These are phyloP conservation scores for Oryza longistaminata DNA, from an alignment of 176 grass and related monocot species.

Conservation along the genomic window DNA sequence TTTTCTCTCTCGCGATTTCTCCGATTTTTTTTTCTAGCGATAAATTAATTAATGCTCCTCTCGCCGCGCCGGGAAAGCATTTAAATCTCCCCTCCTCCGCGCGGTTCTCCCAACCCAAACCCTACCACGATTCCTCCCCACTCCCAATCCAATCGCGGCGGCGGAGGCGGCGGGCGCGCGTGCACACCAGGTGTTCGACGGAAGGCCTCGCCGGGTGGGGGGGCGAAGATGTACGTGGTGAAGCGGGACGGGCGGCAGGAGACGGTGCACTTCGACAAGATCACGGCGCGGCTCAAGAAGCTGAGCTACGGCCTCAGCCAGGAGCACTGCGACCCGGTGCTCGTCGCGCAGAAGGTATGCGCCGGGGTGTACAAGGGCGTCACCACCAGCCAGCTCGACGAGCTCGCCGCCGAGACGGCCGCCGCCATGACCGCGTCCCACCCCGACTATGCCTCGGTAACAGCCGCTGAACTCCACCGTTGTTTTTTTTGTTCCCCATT, in stretches of 20 bases:
- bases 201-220: slow-evolving; percentile 26
- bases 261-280: slow-evolving; percentile 97
- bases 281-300: slow-evolving; percentile 96
- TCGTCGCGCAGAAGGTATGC: slow-evolving; percentile 94
- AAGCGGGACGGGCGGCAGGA: slow-evolving; percentile 90
- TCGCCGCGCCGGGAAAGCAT: slow-evolving; percentile 43
- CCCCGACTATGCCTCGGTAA: slow-evolving; percentile 88
- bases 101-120: slow-evolving; percentile 24
- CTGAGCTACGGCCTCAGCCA: slow-evolving; percentile 96
- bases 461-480: background rate
- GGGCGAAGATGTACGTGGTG: slow-evolving; percentile 81
- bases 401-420: slow-evolving; percentile 92
- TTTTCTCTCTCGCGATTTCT: background rate
- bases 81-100: slow-evolving; percentile 34
- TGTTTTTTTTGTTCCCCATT: background rate
- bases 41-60: slow-evolving; percentile 35
- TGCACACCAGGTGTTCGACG: slow-evolving; percentile 48
- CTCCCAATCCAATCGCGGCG: background rate
- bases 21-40: background rate
- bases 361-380: slow-evolving; percentile 93
- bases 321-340: slow-evolving; percentile 94
- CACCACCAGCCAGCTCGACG: slow-evolving; percentile 95
- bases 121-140: background rate
- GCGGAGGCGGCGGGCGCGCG: background rate
- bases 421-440: slow-evolving; percentile 85